Evolutionary conservation across 2,329 filamentous ascomycete genomes (phyloP), one percentile per base, ranked within the genome.

Genomic region (Calonectria hongkongensis): DNA sequence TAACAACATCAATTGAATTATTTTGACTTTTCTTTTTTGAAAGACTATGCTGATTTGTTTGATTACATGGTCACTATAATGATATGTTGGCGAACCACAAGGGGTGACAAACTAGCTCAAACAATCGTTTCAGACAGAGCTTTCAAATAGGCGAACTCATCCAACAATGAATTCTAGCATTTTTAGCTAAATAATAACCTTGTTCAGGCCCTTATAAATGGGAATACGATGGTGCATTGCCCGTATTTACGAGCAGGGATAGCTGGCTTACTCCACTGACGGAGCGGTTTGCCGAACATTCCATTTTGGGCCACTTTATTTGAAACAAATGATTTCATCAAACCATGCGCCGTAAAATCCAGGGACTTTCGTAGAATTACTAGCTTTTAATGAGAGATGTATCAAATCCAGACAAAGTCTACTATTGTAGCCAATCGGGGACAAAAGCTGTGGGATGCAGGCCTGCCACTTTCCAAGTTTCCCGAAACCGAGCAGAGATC

Each of bases 181-280:
- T 47, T 18, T 16, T 47, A 47, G 43, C 43, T 47, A 47, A 47
- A 21, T n/a, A 47, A 47, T 47, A 47, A 47, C 43, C 43, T 47
- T 47, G 43, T 47, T 47, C 15, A 47, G 18, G 18, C 18, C 43
- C 43, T 18, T 21, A 18, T 47, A 16, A 21, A 47, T 47, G 43
- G 43, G 43, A 47, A 47, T 48, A 48, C 45, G 45, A 48, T 25
- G 45, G 45, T 13, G 45, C 45, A 48, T 48, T 12, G 21, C 9
- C 21, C 45, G 43, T n/a, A 21, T 47, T 47, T 21, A 47, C 43
- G 2, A n/a, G n/a, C 43, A 47, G 45, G 45, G 45, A 25, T 25
- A 4, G n/a, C 12, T 7, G 18, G 43, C 43, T 21, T 21, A 10
- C 43, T 21, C 41, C 16, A 25, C n/a, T 21, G 18, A 25, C 45